These are phyloP conservation scores for Mycena capillaripes DNA, from an alignment of 768 basidiomycete species.

Conservation along the genomic window DNA sequence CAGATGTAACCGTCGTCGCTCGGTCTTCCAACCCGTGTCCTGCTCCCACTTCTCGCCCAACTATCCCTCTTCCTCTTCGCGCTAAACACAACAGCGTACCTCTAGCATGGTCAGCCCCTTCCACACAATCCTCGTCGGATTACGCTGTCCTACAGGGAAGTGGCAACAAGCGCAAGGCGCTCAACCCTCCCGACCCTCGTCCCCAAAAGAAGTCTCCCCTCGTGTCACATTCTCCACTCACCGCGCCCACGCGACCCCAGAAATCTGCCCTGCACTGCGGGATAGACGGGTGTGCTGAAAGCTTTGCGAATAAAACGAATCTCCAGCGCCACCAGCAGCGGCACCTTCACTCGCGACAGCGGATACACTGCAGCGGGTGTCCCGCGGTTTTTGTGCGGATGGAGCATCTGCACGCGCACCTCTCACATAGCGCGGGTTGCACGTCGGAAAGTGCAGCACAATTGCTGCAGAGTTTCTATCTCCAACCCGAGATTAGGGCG, in stretches of 20 bases:
- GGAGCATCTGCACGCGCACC: background rate
- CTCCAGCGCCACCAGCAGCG: background rate
- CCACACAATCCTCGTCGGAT: background rate
- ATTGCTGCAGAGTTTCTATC: background rate
- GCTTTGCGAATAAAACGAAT: no score
- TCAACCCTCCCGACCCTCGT: background rate
- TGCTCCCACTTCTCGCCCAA: background rate
- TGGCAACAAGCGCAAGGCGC: conserved; percentile 2
- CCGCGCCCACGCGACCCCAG: background rate
- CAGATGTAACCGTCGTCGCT: background rate
- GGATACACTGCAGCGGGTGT: background rate
- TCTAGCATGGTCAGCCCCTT: background rate
- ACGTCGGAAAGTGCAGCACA: background rate
- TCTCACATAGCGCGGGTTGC: background rate
- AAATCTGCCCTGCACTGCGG: background rate
- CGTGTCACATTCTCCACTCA: background rate
- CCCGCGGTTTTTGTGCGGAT: background rate
- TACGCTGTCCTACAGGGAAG: background rate
- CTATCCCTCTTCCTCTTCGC: background rate
- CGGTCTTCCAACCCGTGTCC: background rate
- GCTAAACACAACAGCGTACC: background rate
- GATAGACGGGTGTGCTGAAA: background rate
- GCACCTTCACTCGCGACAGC: background rate
- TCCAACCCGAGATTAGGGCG: background rate
- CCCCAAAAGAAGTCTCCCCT: background rate